phyloP scores from a whole-genome alignment of 371 early-diverging fungal genomes.

The Apophysomyces sp. region DNA sequence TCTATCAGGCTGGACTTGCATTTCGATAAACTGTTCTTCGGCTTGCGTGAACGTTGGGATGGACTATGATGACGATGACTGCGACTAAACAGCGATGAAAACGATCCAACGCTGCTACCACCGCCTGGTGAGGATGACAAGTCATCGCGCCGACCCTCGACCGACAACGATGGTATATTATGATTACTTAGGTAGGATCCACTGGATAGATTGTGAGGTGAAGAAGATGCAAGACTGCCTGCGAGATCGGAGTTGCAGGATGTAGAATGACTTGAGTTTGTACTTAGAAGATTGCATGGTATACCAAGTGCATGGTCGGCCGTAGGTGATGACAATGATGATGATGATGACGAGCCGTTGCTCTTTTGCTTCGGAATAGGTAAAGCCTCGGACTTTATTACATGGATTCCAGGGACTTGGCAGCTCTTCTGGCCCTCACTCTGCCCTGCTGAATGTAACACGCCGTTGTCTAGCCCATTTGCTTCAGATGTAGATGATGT shows the following conservation, averaged over 20 bases:
- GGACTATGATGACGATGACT: conserved; percentile 5
- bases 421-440: background rate
- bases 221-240: background rate
- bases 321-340: background rate
- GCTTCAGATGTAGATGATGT: conserved; percentile 5
- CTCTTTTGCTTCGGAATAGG: conserved; percentile 30
- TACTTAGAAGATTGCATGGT: background rate
- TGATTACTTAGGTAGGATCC: conserved; percentile 1
- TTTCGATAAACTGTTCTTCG: conserved; percentile 53
- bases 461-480: background rate
- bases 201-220: background rate
- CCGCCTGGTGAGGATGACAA: background rate
- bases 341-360: background rate
- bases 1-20: conserved; percentile 68
- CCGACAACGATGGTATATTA: conserved; percentile 18
- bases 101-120: conserved; percentile 22
- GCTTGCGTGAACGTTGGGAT: conserved; percentile 23
- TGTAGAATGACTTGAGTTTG: background rate
- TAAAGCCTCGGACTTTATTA: conserved; percentile 28
- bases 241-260: background rate
- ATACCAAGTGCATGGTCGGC: background rate
- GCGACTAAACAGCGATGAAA: conserved; percentile 28
- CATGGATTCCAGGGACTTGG: conserved; percentile 1
- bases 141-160: background rate
- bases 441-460: background rate